A percentile compares a stretch with the other conserved stretches of the same genome.
Conservation (phyloP, 805 yeast species). For the Scheffersomyces lignosus region DNA sequence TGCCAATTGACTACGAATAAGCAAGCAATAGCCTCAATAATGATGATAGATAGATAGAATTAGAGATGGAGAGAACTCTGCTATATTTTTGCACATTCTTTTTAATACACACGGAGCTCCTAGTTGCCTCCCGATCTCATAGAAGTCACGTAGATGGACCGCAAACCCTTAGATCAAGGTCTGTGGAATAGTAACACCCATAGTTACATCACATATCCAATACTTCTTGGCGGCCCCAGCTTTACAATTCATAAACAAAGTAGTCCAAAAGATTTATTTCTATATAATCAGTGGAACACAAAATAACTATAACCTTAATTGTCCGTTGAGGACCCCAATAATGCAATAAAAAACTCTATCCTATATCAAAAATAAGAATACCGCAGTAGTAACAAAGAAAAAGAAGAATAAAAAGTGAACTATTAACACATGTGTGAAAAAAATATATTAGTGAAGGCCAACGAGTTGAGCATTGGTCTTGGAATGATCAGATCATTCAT, state of each 20-base stretch:
- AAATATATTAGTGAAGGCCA: constrained; percentile 22
- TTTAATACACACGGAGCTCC: too few relatives aligned
- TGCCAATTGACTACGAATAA: constrained; percentile 7
- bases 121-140: too few relatives aligned
- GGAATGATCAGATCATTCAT: constrained; percentile 2
- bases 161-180: too few relatives aligned
- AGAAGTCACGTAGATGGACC: too few relatives aligned
- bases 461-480: constrained; percentile 49
- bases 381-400: constrained; percentile 16
- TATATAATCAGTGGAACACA: constrained; percentile 1
- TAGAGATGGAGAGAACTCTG: not conserved
- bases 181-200: not conserved
- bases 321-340: constrained; percentile 55
- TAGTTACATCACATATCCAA: not conserved
- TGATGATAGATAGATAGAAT: not conserved
- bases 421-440: constrained; percentile 4
- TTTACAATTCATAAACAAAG: too few relatives aligned
- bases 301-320: constrained; percentile 22
- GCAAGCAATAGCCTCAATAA: not conserved
- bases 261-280: not conserved
- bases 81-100: not conserved
- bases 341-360: constrained; percentile 44
- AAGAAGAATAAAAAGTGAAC: constrained; percentile 16
- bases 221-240: too few relatives aligned
- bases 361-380: constrained; percentile 15